Percentiles rank a stretch among this genome's conserved stretches.
These are phyloP conservation scores for Tylopilus vinaceipallidus DNA, from an alignment of 768 basidiomycete genomes.

Conservation along the genomic window DNA sequence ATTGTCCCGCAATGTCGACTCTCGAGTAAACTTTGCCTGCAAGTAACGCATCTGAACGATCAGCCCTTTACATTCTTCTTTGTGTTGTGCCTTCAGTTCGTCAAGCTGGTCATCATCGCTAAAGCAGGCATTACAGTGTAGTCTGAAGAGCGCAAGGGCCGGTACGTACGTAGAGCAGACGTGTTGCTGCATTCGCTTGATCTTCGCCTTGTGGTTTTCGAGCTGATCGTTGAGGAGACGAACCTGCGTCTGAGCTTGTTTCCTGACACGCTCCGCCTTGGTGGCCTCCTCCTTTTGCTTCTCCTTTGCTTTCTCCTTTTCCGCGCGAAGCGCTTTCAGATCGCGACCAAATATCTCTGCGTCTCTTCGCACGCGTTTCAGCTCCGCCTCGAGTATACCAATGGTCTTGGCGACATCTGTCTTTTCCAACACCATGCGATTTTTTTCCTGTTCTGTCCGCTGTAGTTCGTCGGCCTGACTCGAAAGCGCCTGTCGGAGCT, in stretches of 20 bases:
- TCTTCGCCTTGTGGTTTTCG: conserved; percentile 45
- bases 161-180: conserved; percentile 57
- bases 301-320: conserved; percentile 63
- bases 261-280: conserved; percentile 60
- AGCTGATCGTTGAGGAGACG: conserved; percentile 65
- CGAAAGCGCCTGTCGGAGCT: conserved; percentile 66
- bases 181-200: conserved; percentile 46
- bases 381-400: conserved; percentile 66
- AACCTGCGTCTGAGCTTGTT: conserved; percentile 66
- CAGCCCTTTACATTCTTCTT: conserved; percentile 86
- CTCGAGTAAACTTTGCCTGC: conserved; percentile 87
- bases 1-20: conserved; percentile 73
- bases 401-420: conserved; percentile 65
- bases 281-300: conserved; percentile 54
- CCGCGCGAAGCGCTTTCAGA: conserved; percentile 59
- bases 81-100: conserved; percentile 63
- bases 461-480: conserved; percentile 62
- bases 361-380: conserved; percentile 70
- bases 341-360: conserved; percentile 80
- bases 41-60: conserved; percentile 90
- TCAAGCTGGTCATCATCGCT: conserved; percentile 54
- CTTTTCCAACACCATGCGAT: conserved; percentile 59
- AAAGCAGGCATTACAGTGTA: background rate
- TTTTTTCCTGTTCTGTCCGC: conserved; percentile 60
- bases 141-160: background rate